These are phyloP conservation scores for Deinandra increscens DNA, from an alignment of 129 eudicot genomes.

Conservation along the genomic window DNA sequence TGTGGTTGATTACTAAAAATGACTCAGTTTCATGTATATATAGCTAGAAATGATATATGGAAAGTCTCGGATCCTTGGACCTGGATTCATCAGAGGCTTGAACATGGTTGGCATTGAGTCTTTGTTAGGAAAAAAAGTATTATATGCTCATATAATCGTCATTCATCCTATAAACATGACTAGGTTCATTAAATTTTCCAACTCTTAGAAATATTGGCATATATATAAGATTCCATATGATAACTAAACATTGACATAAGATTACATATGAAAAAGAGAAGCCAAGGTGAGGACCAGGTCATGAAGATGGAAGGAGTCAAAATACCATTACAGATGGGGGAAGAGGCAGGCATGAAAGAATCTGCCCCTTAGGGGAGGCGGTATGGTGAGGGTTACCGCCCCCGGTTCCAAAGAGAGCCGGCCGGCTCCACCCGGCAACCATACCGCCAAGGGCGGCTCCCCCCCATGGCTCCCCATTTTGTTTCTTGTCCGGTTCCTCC, in stretches of 20 bases:
- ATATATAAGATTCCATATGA: not conserved
- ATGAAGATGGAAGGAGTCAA: not conserved
- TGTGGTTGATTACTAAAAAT: not conserved
- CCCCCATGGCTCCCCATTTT: too few relatives aligned
- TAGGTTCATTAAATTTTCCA: slow-evolving; percentile 12
- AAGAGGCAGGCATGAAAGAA: too few relatives aligned
- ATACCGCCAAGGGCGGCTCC: too few relatives aligned
- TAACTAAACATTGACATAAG: not conserved
- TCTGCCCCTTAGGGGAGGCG: too few relatives aligned
- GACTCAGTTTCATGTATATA: not conserved
- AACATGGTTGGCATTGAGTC: slow-evolving; percentile 21
- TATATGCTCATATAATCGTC: not conserved
- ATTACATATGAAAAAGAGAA: not conserved
- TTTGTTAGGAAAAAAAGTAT: not conserved
- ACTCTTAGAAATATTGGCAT: not conserved
- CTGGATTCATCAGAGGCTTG: slow-evolving; percentile 7
- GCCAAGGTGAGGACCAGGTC: not conserved
- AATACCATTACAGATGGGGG: not conserved
- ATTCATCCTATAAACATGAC: slow-evolving; percentile 10
- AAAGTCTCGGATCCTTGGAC: not conserved
- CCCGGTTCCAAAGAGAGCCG: too few relatives aligned
- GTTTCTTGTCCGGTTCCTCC: too few relatives aligned
- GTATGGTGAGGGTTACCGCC: too few relatives aligned
- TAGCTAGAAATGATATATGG: too few relatives aligned
- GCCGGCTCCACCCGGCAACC: too few relatives aligned